Evolutionary conservation across 2,329 filamentous ascomycete species (phyloP).

Genomic region (Magnaporthales sp.): DNA sequence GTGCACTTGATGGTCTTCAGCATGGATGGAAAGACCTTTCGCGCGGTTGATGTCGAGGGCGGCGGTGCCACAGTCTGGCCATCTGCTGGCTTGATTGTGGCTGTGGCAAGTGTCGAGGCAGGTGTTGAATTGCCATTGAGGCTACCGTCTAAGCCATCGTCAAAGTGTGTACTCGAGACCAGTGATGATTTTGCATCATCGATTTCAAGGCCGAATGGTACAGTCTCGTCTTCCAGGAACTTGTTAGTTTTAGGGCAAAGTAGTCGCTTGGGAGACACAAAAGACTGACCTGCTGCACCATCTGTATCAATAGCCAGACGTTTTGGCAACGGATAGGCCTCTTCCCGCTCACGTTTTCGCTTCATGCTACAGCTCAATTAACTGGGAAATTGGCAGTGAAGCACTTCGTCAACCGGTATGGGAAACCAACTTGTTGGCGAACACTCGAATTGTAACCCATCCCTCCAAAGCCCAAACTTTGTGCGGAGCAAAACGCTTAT

Average conservation of each 20-base stretch:
- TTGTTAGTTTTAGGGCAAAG: background rate
- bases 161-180: background rate
- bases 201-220: background rate
- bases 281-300: background rate
- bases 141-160: background rate
- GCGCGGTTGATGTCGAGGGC: slow-evolving; percentile 23
- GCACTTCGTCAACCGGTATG: background rate
- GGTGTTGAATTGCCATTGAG: background rate
- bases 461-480: background rate
- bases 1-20: slow-evolving; percentile 72
- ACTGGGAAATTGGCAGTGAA: background rate
- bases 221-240: background rate
- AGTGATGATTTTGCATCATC: background rate
- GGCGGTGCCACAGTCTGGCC: background rate
- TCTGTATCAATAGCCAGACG: background rate
- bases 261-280: background rate
- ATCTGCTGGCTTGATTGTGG: background rate
- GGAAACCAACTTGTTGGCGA: background rate
- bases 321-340: background rate
- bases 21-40: slow-evolving; percentile 49
- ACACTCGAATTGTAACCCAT: background rate
- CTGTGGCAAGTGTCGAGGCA: background rate
- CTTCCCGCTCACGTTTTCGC: background rate
- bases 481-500: slow-evolving; percentile 1
- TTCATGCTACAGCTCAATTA: background rate